Evolutionary conservation across 106 monocot species (phyloP), one percentile per base, ranked within the genome.

Genomic region (Phalaenopsis aphrodite): DNA sequence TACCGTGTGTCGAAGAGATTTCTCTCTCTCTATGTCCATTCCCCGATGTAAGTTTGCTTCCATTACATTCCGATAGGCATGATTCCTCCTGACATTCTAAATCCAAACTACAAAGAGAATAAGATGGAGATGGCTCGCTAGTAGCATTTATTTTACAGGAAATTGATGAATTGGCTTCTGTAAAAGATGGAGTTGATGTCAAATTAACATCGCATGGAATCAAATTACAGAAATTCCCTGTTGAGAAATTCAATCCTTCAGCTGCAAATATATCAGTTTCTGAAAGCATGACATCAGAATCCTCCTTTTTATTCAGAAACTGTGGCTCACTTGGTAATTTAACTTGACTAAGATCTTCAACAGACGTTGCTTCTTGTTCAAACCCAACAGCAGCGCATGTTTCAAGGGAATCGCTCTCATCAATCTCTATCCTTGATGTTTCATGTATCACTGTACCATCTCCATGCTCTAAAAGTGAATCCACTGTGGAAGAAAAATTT

Each of bases 401-500:
- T 71, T 71, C 41, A 41, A 38, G 24, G 30, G 39, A 41, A 71
- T 16, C 4, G 30, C 30, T 71, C 9, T 71, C 71, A 10, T 71
- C 71, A 52, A 52, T 52, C 52, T 52, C 12, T 52, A 52, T 12
- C 52, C 52, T 52, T 52, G 52, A 15, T 10, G 14, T 52, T 41
- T 71, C 41, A 36, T 36, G 39, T 71, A 41, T 19, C 41, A 36
- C 15, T 10, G 71, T 38, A 71, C 30, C 15, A 41, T 41, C 41
- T 71, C 71, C 71, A 71, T 36, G 71, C 6, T 71, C 39, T 71
- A 41, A 36, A 71, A 71, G 71, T 71, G 71, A 71, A 71, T 38
- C 39, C 30, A 30, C 71, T 16, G 2, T 71, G 52, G 52, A 52
- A 41, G 36, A 71, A 15, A 71, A 36, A 71, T 10, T 9, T 41